These are phyloP conservation scores for Kuraishia borneana DNA, from an alignment of 805 yeast genomes.

Conservation along the genomic window DNA sequence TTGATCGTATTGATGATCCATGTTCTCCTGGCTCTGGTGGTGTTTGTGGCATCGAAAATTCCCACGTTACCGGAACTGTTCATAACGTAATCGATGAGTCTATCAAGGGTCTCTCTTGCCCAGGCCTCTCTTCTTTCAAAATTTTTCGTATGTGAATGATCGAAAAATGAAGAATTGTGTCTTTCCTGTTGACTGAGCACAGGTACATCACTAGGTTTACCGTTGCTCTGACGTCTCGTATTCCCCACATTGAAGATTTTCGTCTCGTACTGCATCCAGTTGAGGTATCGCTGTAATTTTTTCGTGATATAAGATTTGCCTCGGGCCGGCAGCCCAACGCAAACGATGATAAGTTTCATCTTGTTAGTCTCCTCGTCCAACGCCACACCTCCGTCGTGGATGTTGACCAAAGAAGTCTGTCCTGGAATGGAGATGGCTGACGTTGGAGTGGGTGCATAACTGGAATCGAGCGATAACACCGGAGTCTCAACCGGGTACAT, in stretches of 20 bases:
- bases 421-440: slow-evolving; percentile 17
- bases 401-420: slow-evolving; percentile 10
- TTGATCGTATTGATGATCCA: slow-evolving; percentile 27
- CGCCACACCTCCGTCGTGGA: slow-evolving; percentile 4
- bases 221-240: slow-evolving; percentile 48
- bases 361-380: slow-evolving; percentile 7
- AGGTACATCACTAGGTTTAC: slow-evolving; percentile 25
- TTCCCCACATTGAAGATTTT: slow-evolving; percentile 67
- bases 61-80: slow-evolving; percentile 36
- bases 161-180: slow-evolving; percentile 30
- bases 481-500: too few species aligned
- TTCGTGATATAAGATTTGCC: slow-evolving; percentile 69
- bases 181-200: slow-evolving; percentile 14
- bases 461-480: too few species aligned
- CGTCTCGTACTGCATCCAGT: slow-evolving; percentile 51
- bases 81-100: slow-evolving; percentile 26
- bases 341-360: slow-evolving; percentile 49
- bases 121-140: slow-evolving; percentile 34
- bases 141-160: slow-evolving; percentile 29
- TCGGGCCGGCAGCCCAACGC: slow-evolving; percentile 71
- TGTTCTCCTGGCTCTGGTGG: slow-evolving; percentile 32
- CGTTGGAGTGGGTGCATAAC: slow-evolving; percentile 10
- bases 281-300: slow-evolving; percentile 47
- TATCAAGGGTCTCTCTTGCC: slow-evolving; percentile 40
- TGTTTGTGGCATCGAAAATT: slow-evolving; percentile 51